Percentiles rank a stretch among this genome's conserved stretches.
These are phyloP conservation scores for Sisymbrium altissimum DNA, from an alignment of 345 rosid species.

Conservation along the genomic window DNA sequence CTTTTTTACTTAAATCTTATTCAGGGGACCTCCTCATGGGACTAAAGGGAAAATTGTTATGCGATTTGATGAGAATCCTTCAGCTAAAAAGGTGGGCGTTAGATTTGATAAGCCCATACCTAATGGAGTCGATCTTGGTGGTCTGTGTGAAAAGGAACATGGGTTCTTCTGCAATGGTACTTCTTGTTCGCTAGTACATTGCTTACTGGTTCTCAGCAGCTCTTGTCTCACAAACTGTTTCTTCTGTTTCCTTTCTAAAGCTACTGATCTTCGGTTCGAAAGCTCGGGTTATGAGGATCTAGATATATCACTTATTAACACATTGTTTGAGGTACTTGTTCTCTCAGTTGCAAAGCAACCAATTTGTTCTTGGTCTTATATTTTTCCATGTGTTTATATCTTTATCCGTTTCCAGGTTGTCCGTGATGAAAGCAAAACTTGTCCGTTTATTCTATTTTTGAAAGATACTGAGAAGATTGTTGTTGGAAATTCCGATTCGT, in stretches of 20 bases:
- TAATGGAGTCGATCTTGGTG: conserved; percentile 89
- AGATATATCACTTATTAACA: conserved; percentile 59
- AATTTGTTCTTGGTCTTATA: background rate
- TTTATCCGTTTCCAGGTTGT: conserved; percentile 51
- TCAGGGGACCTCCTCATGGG: conserved; percentile 69
- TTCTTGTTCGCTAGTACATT: conserved; percentile 19
- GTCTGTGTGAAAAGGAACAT: conserved; percentile 56
- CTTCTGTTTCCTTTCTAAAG: conserved; percentile 37
- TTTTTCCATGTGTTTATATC: background rate
- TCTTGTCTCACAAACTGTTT: conserved; percentile 19
- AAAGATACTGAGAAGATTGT: conserved; percentile 88
- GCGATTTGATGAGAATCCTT: conserved; percentile 64
- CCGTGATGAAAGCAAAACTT: conserved; percentile 58
- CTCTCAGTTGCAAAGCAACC: conserved; percentile 6
- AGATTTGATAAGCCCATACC: conserved; percentile 71
- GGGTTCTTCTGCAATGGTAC: conserved; percentile 91
- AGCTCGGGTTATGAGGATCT: conserved; percentile 47
- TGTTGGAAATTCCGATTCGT: conserved; percentile 63
- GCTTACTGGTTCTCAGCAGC: conserved; percentile 12
- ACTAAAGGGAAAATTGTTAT: conserved; percentile 64
- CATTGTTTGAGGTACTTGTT: conserved; percentile 74
- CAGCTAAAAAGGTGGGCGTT: conserved; percentile 71
- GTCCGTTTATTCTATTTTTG: conserved; percentile 83
- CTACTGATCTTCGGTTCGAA: conserved; percentile 61
- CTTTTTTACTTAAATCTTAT: conserved; percentile 3